Percentiles rank a stretch among this genome's conserved stretches.
phyloP scores from a whole-genome alignment of 1,284 basidiomycete genomes.

The Chalciporus sp. region DNA sequence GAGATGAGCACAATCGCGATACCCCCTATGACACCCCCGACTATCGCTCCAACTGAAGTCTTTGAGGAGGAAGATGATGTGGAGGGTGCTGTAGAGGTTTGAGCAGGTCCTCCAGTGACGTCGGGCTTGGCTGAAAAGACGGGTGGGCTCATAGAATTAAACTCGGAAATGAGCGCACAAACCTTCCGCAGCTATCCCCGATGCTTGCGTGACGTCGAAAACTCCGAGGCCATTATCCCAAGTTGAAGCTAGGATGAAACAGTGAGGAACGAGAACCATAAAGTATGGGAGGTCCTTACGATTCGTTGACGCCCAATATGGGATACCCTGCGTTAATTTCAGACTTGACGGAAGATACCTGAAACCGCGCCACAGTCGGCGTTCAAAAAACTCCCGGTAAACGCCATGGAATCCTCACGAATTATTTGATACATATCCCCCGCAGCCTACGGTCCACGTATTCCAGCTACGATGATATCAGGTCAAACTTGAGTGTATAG shows the following conservation, averaged over 20 bases:
- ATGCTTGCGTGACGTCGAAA: slow-evolving; percentile 19
- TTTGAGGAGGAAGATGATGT: slow-evolving; percentile 12
- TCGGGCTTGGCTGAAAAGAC: slow-evolving; percentile 6
- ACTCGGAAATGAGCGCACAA: not conserved
- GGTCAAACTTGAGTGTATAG: not conserved
- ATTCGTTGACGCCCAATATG: slow-evolving; percentile 26
- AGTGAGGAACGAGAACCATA: not conserved
- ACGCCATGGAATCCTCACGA: slow-evolving; percentile 19
- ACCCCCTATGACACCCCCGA: slow-evolving; percentile 25
- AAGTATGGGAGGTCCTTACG: slow-evolving; percentile 16
- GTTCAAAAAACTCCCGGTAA: not conserved
- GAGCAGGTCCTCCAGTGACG: slow-evolving; percentile 16
- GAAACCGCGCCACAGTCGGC: not conserved
- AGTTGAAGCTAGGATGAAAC: slow-evolving; percentile 14
- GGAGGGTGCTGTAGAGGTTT: slow-evolving; percentile 8
- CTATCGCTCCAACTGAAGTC: slow-evolving; percentile 13
- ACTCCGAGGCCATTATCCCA: slow-evolving; percentile 11
- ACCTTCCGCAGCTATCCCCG: slow-evolving; percentile 10
- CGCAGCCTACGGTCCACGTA: slow-evolving; percentile 21
- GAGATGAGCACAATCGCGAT: slow-evolving; percentile 13
- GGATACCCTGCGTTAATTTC: slow-evolving; percentile 18
- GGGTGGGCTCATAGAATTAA: not conserved
- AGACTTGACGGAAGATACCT: slow-evolving; percentile 27
- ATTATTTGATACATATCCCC: slow-evolving; percentile 10
- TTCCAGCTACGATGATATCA: slow-evolving; percentile 21